These are phyloP conservation scores for Suillus tomentosus DNA, from an alignment of 768 basidiomycete genomes.

Conservation along the genomic window DNA sequence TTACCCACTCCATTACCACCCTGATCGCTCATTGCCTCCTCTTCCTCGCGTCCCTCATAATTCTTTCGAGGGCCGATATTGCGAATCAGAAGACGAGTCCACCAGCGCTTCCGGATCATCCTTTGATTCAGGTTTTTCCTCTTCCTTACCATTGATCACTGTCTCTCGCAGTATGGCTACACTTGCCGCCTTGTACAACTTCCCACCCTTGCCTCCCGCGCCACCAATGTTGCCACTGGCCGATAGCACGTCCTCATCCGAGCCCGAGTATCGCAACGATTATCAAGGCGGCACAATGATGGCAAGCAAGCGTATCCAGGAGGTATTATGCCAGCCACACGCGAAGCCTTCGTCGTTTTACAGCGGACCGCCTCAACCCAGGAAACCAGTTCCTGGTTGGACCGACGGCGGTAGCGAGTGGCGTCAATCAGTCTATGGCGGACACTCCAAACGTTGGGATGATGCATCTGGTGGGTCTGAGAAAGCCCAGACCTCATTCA, in stretches of 20 bases:
- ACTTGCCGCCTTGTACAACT: slow-evolving; percentile 43
- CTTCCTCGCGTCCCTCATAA: slow-evolving; percentile 45
- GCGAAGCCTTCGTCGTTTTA: slow-evolving; percentile 39
- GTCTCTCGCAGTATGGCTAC: slow-evolving; percentile 38
- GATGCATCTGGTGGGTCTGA: slow-evolving; percentile 32
- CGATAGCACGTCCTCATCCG: slow-evolving; percentile 26
- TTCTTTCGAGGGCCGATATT: slow-evolving; percentile 32
- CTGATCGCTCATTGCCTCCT: slow-evolving; percentile 42
- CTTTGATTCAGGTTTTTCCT: slow-evolving; percentile 33
- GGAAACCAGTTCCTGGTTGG: slow-evolving; percentile 64
- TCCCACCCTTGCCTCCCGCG: slow-evolving; percentile 56
- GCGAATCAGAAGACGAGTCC: slow-evolving; percentile 44
- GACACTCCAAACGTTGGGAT: slow-evolving; percentile 43
- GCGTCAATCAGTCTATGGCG: slow-evolving; percentile 61
- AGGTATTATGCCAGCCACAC: slow-evolving; percentile 44
- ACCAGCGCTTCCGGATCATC: slow-evolving; percentile 40
- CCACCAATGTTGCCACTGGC: slow-evolving; percentile 39
- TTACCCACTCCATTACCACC: slow-evolving; percentile 50
- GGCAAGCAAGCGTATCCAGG: slow-evolving; percentile 58
- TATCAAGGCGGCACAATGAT: slow-evolving; percentile 70
- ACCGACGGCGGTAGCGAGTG: slow-evolving; percentile 66
- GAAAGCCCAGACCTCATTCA: slow-evolving; percentile 46
- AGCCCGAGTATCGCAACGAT: slow-evolving; percentile 37
- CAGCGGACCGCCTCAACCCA: slow-evolving; percentile 36
- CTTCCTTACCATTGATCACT: slow-evolving; percentile 24